Evolutionary conservation across 768 basidiomycete genomes (phyloP), one percentile per base, ranked within the genome.

Genomic region (Boletus pseudo-olivaceus): DNA sequence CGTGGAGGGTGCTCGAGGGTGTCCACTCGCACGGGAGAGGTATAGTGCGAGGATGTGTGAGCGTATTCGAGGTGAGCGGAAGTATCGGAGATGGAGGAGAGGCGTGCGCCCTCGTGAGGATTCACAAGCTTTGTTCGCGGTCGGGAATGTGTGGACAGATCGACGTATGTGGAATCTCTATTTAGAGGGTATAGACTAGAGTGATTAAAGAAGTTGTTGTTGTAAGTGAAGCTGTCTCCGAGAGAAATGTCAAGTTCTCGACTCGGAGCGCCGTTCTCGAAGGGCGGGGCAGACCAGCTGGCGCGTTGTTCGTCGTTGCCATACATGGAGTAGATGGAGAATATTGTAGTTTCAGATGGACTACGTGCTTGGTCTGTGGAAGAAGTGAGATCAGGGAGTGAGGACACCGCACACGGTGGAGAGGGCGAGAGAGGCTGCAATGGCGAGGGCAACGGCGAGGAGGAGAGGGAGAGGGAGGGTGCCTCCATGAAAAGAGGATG

Each of bases 251-350:
- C 69, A 23, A 70, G 69, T 42, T 76, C 76, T 51, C 75, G 74
- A 23, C 23, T 23, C 23, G 23, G 23, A 41, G 72, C 64, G 33
- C 62, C 70, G 44, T 66, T 73, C 56, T 72, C 73, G 54, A 73
- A 67, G 56, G 72, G 65, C 53, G 73, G 63, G 61, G 71, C 64
- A 66, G 74, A 64, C 78, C 80, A 84, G 74, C 79, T 79, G 48
- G 74, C 68, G 48, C 73, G 72, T 60, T 67, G 57, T 51, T 67
- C 64, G 53, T 84, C 81, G 67, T 85, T 84, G 49, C 82, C 82
- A 68, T 93, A 93, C 90, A 91, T 91, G 46, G 87, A 90, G 68
- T 90, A 93, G 53, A 93, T 92, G 49, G 87, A 84, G 66, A 87
- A 83, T 65, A 92, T 88, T 12, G 88, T 82, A 46, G 86, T 82